Percentiles rank a stretch among this genome's conserved stretches.
Conservation (phyloP, 495 filamentous ascomycete species). For the Penicillium simplicissimum region DNA sequence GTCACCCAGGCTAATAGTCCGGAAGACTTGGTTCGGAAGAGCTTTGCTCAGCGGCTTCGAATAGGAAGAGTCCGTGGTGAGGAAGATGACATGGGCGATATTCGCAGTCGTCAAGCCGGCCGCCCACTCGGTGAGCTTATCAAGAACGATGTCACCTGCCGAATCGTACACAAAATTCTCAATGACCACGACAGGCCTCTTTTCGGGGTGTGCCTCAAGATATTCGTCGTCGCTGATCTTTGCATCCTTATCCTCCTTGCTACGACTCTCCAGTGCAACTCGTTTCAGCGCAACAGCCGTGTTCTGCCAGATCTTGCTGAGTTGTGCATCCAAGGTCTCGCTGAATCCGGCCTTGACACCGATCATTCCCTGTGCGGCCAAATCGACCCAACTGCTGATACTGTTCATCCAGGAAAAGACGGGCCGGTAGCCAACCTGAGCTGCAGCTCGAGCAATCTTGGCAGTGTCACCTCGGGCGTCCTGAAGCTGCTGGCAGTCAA, state of each 20-base stretch:
- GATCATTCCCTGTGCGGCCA: constrained; percentile 90
- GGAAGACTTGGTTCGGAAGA: constrained; percentile 88
- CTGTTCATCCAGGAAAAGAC: constrained; percentile 97
- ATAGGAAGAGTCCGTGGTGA: constrained; percentile 90
- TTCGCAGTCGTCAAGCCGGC: constrained; percentile 85
- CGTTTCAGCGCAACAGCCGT: constrained; percentile 77
- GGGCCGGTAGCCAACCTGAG: constrained; percentile 86
- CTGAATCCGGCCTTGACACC: constrained; percentile 94
- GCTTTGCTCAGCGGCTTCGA: constrained; percentile 85
- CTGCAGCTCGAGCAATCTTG: constrained; percentile 79
- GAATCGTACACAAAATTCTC: constrained; percentile 87
- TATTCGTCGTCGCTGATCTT: constrained; percentile 81
- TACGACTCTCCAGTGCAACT: constrained; percentile 67
- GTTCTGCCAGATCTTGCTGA: constrained; percentile 89
- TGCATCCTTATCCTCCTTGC: constrained; percentile 72
- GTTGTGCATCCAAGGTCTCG: constrained; percentile 87
- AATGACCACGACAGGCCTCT: constrained; percentile 81
- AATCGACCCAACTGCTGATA: constrained; percentile 84
- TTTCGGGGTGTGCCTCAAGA: constrained; percentile 86
- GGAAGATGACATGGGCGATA: constrained; percentile 92
- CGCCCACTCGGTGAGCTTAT: constrained; percentile 91
- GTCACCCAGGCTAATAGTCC: constrained; percentile 80
- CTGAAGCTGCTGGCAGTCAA: constrained; percentile 93
- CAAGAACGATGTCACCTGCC: constrained; percentile 74
- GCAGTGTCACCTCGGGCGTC: constrained; percentile 89